These are phyloP conservation scores for Rossbeevera mucosa DNA, from an alignment of 768 basidiomycete genomes.

Conservation along the genomic window DNA sequence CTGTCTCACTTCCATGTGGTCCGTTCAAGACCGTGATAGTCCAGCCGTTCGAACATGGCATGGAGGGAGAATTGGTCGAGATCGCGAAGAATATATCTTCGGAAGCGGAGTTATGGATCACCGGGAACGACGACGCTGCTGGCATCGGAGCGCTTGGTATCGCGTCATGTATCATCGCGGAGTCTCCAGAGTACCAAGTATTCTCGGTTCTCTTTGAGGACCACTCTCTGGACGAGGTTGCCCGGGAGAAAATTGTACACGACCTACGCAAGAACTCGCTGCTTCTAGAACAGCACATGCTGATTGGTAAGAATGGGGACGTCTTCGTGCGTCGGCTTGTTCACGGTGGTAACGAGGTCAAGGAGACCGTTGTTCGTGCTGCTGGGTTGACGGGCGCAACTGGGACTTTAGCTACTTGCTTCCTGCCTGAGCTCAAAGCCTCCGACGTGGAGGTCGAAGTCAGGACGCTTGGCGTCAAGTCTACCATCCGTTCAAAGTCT, in stretches of 20 bases:
- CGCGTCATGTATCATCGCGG: constrained; percentile 27
- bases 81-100: constrained; percentile 22
- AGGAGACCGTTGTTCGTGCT: constrained; percentile 10
- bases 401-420: constrained; percentile 15
- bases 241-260: constrained; percentile 24
- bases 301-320: constrained; percentile 23
- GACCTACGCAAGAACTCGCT: constrained; percentile 24
- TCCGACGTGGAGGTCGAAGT: constrained; percentile 21
- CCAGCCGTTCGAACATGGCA: constrained; percentile 23
- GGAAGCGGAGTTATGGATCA: constrained; percentile 28
- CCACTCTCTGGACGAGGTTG: constrained; percentile 19
- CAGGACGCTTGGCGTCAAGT: constrained; percentile 11
- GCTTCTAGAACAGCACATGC: constrained; percentile 28
- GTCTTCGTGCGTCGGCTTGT: constrained; percentile 29
- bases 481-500: constrained; percentile 5
- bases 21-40: constrained; percentile 26
- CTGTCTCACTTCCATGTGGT: constrained; percentile 10
- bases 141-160: constrained; percentile 30
- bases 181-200: constrained; percentile 27
- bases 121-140: constrained; percentile 27
- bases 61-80: constrained; percentile 26
- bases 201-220: constrained; percentile 30
- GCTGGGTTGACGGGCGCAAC: constrained; percentile 10
- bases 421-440: constrained; percentile 13
- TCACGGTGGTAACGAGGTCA: constrained; percentile 22